Base-by-base conservation (phyloP, 805 yeast species). In the Cyberlindnera japonica region DNA sequence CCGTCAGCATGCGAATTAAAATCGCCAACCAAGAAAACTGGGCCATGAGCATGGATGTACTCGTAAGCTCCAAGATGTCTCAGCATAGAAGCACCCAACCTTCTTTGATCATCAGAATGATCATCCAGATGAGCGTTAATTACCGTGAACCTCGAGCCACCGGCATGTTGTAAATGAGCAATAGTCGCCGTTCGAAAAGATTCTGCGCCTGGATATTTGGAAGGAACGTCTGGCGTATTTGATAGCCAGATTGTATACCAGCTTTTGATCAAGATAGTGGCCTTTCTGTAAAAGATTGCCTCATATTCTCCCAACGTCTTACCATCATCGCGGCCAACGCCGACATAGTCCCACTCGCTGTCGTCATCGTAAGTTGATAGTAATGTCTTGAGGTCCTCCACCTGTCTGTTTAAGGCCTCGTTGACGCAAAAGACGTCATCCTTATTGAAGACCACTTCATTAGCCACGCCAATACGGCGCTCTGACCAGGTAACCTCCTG, bases 311-410 rank as follows among this genome's bases (percentile, higher is more conserved):
- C 74, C 5, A 50, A 47, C 9, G 49, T 50, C 5, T 45, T 44
- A 11, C 75, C 75, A 53, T 71, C 72, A 40, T 68, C 72, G 51
- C 75, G 58, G 3, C 75, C 75, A 23, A 69, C 66, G 17, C 77
- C 75, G 20, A 59, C 52, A 58, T 66, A 71, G 11, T 53, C 51
- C 53, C 53, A 49, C 5, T 25, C 38, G n/a, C 37, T 37, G 17
- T 41, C 49, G 45, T 54, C n/a, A n/a, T n/a, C 53, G 9, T 37
- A 34, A 2, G 46, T 48, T 6, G 48, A 39, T 15, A 64, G 46
- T 6, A 58, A 47, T n/a, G 49, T 49, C 40, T 57, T 50, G 12
- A 72, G 45, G 23, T 68, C 71, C 4, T 49, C 47, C 12, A 71
- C 61, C 49, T 69, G 75, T 38, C 67, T 58, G 15, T 59, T 43